Base-by-base conservation (phyloP, 2,329 filamentous ascomycete genomes). In the Cryphonectria naterciae region DNA sequence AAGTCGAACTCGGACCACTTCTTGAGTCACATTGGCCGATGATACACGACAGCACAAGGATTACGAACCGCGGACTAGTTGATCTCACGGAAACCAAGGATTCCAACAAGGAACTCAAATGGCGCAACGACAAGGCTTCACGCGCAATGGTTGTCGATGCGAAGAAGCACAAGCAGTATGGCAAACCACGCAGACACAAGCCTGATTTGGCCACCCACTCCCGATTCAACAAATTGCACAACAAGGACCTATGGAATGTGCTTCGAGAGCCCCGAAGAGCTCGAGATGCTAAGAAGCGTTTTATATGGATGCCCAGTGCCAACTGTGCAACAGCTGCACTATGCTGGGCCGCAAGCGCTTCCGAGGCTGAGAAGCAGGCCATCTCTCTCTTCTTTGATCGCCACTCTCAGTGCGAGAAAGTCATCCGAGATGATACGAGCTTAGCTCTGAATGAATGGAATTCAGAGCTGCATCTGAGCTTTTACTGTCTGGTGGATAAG, bases 161-260 rank as follows among this genome's bases (percentile, higher is more conserved):
- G 6, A 46, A 61, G 28, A 62, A 68, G 19, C 66, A 62, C 2
- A 68, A 68, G 19, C 56, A 52, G 19, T 63, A 68, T 25, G 66
- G 66, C 13, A 13, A 61, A 22, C 56, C 35, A 37, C 66, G 28
- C 1, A 52, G 5, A 13, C 25, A 32, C 25, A 58, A 8, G 32
- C 32, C 32, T 3, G 32, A 32, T 32, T 4, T 32, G 32, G 2
- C 32, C 3, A 3, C 32, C 32, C 1, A 32, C 32, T 2, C 32
- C 32, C 32, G 2, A 32, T 4, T 32, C 32, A 3, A 32, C 3
- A 4, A 2, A 2, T 32, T 32, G 32, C 1, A 32, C 2, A 32
- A 32, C 32, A 3, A 32, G 32, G 32, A 32, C 32, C 1, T 32
- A 3, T 32, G 32, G 32, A 32, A 3, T 32, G 28, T 32, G 2